These are phyloP conservation scores for Cucurbita moschata DNA, from an alignment of 306 rosid species.

Conservation along the genomic window DNA sequence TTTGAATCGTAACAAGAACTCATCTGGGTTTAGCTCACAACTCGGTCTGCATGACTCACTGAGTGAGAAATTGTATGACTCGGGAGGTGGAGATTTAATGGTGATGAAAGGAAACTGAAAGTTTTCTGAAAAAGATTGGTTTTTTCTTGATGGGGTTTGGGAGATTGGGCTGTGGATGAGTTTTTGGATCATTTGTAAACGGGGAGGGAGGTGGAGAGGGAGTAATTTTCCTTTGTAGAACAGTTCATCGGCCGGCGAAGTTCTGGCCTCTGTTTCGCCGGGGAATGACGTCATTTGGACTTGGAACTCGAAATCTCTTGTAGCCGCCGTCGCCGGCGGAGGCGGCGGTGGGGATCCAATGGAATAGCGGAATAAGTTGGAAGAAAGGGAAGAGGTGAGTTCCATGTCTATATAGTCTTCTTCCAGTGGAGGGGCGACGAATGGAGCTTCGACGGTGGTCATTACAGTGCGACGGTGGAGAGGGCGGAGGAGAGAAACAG, in stretches of 20 bases:
- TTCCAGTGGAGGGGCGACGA: conserved; percentile 10
- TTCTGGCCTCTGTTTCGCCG: conserved; percentile 24
- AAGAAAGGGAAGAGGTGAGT: conserved; percentile 24
- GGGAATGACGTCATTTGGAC: conserved; percentile 58
- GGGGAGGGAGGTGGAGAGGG: conserved; percentile 93
- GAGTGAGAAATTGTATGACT: conserved; percentile 38
- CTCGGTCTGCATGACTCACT: conserved; percentile 62
- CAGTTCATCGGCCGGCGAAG: conserved; percentile 85
- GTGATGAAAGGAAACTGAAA: conserved; percentile 16
- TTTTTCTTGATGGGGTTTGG: conserved; percentile 11
- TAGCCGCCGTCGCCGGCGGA: not conserved
- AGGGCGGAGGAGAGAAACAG: not conserved
- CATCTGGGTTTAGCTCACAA: conserved; percentile 50
- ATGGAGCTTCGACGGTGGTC: not conserved
- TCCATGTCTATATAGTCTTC: conserved; percentile 94
- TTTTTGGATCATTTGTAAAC: conserved; percentile 69
- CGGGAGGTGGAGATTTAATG: conserved; percentile 29
- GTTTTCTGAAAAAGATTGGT: not conserved
- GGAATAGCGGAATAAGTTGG: conserved; percentile 36
- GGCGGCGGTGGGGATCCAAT: conserved; percentile 35
- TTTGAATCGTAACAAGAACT: conserved; percentile 31
- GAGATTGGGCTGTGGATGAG: conserved; percentile 32
- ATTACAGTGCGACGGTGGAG: not conserved
- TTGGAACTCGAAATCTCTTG: conserved; percentile 85
- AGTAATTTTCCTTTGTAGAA: conserved; percentile 96